Percentiles rank a stretch among this genome's conserved stretches.
These are phyloP conservation scores for Leptodermis oblonga DNA, from an alignment of 257 asterid species.

Conservation along the genomic window DNA sequence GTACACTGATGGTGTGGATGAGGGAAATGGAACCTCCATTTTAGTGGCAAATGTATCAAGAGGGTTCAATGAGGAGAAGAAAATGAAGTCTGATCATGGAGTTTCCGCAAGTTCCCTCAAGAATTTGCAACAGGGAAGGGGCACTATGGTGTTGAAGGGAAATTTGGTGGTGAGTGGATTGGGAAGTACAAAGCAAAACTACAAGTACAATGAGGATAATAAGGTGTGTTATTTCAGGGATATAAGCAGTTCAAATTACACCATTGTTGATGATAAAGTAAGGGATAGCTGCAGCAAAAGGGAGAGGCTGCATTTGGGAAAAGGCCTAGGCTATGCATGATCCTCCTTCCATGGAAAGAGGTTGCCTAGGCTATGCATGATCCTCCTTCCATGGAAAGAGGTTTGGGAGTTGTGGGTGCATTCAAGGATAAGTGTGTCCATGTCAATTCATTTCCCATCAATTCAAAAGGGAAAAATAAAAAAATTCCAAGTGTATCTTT, in stretches of 20 bases:
- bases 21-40: conserved; percentile 37
- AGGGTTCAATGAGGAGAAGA: conserved; percentile 42
- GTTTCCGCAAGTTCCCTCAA: conserved; percentile 26
- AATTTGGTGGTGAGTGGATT: conserved; percentile 41
- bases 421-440: too few relatives aligned
- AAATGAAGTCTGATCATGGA: conserved; percentile 25
- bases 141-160: conserved; percentile 47
- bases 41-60: conserved; percentile 50
- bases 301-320: conserved; percentile 7
- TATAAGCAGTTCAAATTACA: conserved; percentile 70
- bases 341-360: too few relatives aligned
- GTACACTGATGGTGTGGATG: conserved; percentile 34
- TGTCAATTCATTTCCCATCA: too few relatives aligned
- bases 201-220: conserved; percentile 29
- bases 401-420: too few relatives aligned
- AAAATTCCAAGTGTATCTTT: too few relatives aligned
- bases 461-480: too few relatives aligned
- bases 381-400: too few relatives aligned
- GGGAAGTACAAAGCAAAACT: conserved; percentile 60
- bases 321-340: too few relatives aligned
- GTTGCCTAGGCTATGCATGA: too few relatives aligned
- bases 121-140: conserved; percentile 56
- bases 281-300: conserved; percentile 28
- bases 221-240: conserved; percentile 52
- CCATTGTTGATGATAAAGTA: conserved; percentile 50